Percentiles rank a stretch among this genome's conserved stretches.
Evolutionary conservation across 208 protist genomes (phyloP).

Genomic region (Trypanosoma lewisi): DNA sequence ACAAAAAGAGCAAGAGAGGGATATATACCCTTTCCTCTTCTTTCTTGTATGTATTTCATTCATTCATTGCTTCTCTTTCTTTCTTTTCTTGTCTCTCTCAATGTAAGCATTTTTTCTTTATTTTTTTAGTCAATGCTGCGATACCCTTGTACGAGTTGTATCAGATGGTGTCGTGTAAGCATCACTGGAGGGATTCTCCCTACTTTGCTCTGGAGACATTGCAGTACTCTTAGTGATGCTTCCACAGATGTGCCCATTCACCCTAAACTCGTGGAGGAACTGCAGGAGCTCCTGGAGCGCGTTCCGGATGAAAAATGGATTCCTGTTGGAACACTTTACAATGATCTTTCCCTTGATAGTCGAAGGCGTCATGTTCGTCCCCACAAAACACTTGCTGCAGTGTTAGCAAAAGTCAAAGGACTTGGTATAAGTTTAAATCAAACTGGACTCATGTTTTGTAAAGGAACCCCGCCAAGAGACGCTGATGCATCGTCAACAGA

Average conservation of each 20-base stretch:
- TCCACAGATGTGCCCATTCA: conserved; percentile 12
- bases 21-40: not conserved
- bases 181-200: not conserved
- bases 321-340: conserved; percentile 62
- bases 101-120: not conserved
- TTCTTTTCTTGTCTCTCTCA: not conserved
- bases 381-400: conserved; percentile 66
- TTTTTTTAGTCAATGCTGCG: conserved; percentile 17
- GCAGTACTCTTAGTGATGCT: conserved; percentile 6
- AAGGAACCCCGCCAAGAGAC: conserved; percentile 30
- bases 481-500: conserved; percentile 7
- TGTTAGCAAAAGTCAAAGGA: conserved; percentile 36
- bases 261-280: conserved; percentile 31
- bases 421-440: conserved; percentile 49
- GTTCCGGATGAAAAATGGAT: conserved; percentile 42
- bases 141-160: not conserved
- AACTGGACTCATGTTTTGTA: conserved; percentile 59
- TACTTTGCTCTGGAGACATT: not conserved
- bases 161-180: not conserved
- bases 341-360: conserved; percentile 42
- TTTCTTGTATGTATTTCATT: not conserved
- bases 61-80: not conserved
- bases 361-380: conserved; percentile 67
- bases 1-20: not conserved
- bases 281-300: conserved; percentile 24